A percentile compares a stretch with the other conserved stretches of the same genome.
These are phyloP conservation scores for Chlamydomonas urium DNA, from an alignment of 139 green algal genomes.

Conservation along the genomic window DNA sequence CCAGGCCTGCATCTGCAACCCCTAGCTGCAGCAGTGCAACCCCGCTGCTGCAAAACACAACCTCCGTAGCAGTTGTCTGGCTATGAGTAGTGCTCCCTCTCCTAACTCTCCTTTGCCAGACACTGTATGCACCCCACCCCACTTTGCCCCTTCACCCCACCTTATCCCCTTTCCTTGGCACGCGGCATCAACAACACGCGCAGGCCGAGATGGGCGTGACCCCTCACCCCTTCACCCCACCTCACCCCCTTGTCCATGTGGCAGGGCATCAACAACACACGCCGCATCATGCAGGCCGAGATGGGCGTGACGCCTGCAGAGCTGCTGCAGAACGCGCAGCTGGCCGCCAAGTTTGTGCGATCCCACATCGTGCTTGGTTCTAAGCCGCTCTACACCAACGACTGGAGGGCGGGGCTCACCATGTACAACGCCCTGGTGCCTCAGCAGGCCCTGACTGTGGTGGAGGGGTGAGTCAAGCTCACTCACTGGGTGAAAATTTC, in stretches of 20 bases:
- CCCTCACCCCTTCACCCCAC: background rate
- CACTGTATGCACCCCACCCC: background rate
- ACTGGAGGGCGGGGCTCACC: background rate
- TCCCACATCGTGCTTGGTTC: background rate
- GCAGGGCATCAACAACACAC: constrained; percentile 10
- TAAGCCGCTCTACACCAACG: background rate
- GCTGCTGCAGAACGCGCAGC: background rate
- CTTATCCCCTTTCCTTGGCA: background rate
- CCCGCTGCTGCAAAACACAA: too few species aligned
- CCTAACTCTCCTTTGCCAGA: background rate
- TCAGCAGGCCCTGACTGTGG: constrained; percentile 8
- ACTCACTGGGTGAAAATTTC: too few species aligned
- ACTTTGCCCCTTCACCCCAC: background rate
- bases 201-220: background rate
- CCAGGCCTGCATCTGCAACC: background rate
- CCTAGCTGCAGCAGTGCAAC: too few species aligned
- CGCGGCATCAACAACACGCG: background rate
- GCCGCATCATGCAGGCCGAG: background rate
- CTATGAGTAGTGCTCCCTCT: background rate
- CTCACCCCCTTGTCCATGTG: background rate
- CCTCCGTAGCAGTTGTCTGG: background rate
- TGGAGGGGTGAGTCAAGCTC: constrained; percentile 11
- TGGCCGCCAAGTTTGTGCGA: background rate
- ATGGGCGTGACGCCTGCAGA: background rate
- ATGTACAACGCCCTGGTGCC: background rate